phyloP scores from a whole-genome alignment of 805 yeast species.

The Candida taoyuanica region DNA sequence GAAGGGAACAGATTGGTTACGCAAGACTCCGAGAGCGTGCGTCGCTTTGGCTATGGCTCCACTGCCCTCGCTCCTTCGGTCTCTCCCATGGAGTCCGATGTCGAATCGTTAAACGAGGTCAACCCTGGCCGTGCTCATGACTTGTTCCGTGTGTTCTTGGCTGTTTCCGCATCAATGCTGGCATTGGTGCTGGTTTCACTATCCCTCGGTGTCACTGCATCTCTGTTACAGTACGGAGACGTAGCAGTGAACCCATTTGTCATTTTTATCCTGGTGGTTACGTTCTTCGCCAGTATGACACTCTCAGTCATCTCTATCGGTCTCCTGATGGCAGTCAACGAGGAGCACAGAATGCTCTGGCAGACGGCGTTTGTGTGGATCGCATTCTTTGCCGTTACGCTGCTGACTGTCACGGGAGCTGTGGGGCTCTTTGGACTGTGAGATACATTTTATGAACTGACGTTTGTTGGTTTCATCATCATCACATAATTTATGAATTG shows the following conservation, averaged over 20 bases:
- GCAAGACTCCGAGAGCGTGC: neutral
- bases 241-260: conserved; percentile 22
- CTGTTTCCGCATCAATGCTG: conserved; percentile 34
- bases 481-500: neutral
- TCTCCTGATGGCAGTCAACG: conserved; percentile 37
- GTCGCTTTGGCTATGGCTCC: neutral
- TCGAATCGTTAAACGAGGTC: conserved; percentile 12
- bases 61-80: neutral
- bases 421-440: conserved; percentile 30
- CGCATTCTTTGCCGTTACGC: conserved; percentile 35
- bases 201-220: conserved; percentile 39
- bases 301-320: conserved; percentile 41
- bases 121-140: conserved; percentile 31
- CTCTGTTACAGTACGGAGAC: conserved; percentile 24
- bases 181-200: conserved; percentile 40
- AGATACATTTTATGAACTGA: too few relatives aligned
- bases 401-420: conserved; percentile 41
- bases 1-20: neutral
- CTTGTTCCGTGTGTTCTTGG: conserved; percentile 40
- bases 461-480: too few relatives aligned
- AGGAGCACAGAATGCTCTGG: conserved; percentile 27
- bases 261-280: conserved; percentile 33
- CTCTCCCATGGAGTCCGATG: conserved; percentile 11
- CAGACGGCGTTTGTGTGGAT: conserved; percentile 42
- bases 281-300: conserved; percentile 38